Evolutionary conservation across 2,329 filamentous ascomycete species (phyloP), one percentile per base, ranked within the genome.

Genomic region (Trichoderma sp.): DNA sequence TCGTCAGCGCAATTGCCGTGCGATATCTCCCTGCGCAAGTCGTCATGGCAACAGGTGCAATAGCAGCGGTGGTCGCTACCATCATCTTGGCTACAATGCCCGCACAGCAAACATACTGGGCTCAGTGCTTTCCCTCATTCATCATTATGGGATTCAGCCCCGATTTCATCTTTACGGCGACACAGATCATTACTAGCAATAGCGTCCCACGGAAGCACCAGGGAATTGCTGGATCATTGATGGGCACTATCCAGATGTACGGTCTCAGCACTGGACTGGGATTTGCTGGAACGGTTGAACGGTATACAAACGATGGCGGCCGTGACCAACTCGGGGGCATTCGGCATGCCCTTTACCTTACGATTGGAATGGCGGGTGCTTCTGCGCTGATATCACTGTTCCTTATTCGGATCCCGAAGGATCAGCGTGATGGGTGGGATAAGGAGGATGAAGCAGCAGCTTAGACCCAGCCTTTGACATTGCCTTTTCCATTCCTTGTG

Each of bases 131-230:
- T 67, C 86, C 84, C 0, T 82, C 84, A 1, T 78, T 80, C 56
- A 1, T 84, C 0, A 33, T 85, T 1, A 78, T 78, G 6, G 78
- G 81, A 3, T 86, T 78, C 59, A 87, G 85, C 35, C 87, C 87
- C 0, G 88, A 90, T 75, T 85, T 89, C 3, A 83, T 88, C 6
- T 89, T 86, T 71, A 86, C 87, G 9, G 45, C 45, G 0, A 87
- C 87, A 0, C 87, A 89, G 75, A 87, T 90, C 5, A 88, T 90
- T 72, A 87, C 88, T 0, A 89, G 88, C 72, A 89, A 89, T 74
- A 85, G 84, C 1, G 88, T 90, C 35, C 82, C 79, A 3, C 82
- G 84, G 3, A 83, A 84, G 6, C 83, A 90, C 27, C 88, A 90
- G 68, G 88, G 89, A 0, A 83, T 89, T 3, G 88, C 88, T 0